Conservation (phyloP, 2,329 filamentous ascomycete genomes). For the Ilyonectria destructans region DNA sequence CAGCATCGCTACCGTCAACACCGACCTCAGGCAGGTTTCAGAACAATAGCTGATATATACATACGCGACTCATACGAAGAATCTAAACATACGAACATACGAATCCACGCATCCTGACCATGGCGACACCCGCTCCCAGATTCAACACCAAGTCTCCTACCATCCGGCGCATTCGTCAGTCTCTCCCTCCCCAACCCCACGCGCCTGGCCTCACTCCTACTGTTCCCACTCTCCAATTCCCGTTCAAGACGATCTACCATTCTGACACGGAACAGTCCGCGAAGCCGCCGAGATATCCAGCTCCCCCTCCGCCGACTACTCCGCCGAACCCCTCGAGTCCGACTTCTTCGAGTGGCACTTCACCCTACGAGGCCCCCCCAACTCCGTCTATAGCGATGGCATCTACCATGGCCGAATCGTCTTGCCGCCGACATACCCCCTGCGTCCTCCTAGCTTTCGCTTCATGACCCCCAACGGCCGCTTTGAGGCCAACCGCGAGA, state of each 20-base stretch:
- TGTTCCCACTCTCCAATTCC: not conserved
- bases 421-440: conserved; percentile 89
- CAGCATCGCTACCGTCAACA: conserved; percentile 14
- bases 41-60: not conserved
- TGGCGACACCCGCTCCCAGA: conserved; percentile 60
- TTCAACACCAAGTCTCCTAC: conserved; percentile 86
- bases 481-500: conserved; percentile 97
- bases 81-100: not conserved
- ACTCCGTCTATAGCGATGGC: conserved; percentile 83
- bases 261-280: conserved; percentile 72
- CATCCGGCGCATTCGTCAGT: conserved; percentile 85
- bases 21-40: not conserved
- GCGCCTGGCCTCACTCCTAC: conserved; percentile 3
- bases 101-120: conserved; percentile 38
- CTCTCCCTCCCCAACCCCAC: conserved; percentile 15
- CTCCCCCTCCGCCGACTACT: conserved; percentile 87
- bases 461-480: conserved; percentile 93
- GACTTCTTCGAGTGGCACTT: conserved; percentile 99
- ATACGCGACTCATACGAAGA: not conserved
- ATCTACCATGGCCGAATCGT: conserved; percentile 97
- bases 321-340: conserved; percentile 86
- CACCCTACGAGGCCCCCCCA: conserved; percentile 91
- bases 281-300: conserved; percentile 90
- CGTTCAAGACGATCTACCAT: not conserved
- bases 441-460: conserved; percentile 94